Evolutionary conservation across 805 yeast species (phyloP), one percentile per base, ranked within the genome.

Genomic region (Yarrowia yakushimensis): DNA sequence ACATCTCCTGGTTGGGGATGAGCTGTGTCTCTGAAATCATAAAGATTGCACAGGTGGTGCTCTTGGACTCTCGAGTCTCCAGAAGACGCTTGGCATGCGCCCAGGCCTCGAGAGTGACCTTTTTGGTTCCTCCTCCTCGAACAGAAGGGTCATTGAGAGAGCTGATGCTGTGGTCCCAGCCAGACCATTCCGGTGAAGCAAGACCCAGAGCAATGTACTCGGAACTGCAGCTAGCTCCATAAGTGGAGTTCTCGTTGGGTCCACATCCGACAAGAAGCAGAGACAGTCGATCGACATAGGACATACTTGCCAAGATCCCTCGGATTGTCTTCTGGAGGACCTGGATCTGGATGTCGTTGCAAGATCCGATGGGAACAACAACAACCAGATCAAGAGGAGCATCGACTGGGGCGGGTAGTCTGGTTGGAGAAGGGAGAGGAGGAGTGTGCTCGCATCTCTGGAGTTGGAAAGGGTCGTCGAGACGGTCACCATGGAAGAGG

Each of bases 101-200:
- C 59, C 59, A 52, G 18, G 59, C 59, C 31, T 52, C 59, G 7
- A 34, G 37, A 25, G 43, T 52, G 20, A 52, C 59, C 37, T 52
- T 52, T 15, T 52, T 52, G 25, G 30, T 34, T n/a, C 59, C 59
- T 3, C 59, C 43, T 34, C 59, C 59, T 17, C 59, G 42, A 3
- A 52, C 59, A 5, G 59, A 12, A 15, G 59, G 33, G 25, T 52
- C 59, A 13, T 25, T 36, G 23, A 52, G 33, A 17, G 59, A 52
- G 31, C 17, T 18, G 43, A 52, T 52, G 31, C 39, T 52, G 25
- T 52, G 59, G 18, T 36, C 43, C 59, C 59, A 52, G 8, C 59
- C 59, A 4, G 59, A 17, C 59, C 59, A 52, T 12, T 52, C 43
- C 6, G 59, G 59, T 3, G 43, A 34, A 6, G 59, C 59, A 3